Conservation (phyloP, 1,139 yeast genomes). For the Sugiyamaella pinicola region DNA sequence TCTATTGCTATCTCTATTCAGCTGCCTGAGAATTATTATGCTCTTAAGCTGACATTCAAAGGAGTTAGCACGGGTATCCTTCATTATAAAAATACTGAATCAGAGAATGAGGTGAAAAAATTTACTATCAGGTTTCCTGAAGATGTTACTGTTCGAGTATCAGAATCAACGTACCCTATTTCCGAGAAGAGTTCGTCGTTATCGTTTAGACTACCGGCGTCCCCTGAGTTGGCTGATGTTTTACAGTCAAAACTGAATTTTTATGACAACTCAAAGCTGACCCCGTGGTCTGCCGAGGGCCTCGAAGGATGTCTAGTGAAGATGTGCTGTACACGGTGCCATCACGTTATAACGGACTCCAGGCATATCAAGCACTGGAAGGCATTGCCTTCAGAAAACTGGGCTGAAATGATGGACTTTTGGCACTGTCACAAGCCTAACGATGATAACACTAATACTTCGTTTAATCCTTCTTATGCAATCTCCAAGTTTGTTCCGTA, state of each 20-base stretch:
- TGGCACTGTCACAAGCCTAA: constrained; percentile 98
- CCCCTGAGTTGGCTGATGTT: constrained; percentile 28
- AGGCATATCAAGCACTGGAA: constrained; percentile 34
- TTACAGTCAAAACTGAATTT: constrained; percentile 16
- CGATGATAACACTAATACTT: constrained; percentile 35
- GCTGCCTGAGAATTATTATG: constrained; percentile 24
- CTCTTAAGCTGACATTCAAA: constrained; percentile 27
- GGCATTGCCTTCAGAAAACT: constrained; percentile 87
- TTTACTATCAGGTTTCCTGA: constrained; percentile 29
- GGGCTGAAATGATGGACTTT: constrained; percentile 96
- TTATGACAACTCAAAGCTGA: constrained; percentile 22
- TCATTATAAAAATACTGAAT: constrained; percentile 16
- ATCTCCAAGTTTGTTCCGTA: constrained; percentile 50
- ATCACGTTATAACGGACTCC: constrained; percentile 16
- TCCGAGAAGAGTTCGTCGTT: constrained; percentile 21
- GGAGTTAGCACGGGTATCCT: constrained; percentile 26
- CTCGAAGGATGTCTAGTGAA: constrained; percentile 10
- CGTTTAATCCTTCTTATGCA: constrained; percentile 34
- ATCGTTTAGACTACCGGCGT: constrained; percentile 34
- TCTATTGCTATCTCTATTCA: constrained; percentile 36
- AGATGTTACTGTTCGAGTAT: constrained; percentile 29
- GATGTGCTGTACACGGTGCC: constrained; percentile 23
- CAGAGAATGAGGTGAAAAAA: constrained; percentile 4
- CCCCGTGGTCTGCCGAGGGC: constrained; percentile 33
- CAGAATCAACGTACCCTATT: constrained; percentile 23